phyloP scores from a whole-genome alignment of 768 basidiomycete species.

The Punctularia strigosozonata region DNA sequence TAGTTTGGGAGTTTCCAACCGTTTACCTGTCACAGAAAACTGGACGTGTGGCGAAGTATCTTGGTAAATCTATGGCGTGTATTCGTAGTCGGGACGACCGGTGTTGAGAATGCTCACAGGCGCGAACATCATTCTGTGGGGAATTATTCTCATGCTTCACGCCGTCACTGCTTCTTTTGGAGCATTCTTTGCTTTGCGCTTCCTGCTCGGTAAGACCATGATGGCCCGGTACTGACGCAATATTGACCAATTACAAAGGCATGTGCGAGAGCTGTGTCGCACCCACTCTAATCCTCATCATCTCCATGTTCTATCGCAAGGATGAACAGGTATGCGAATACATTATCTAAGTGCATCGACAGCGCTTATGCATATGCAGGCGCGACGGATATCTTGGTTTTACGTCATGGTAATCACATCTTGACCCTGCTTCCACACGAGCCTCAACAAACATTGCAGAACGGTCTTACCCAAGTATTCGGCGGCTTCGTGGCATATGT shows the following conservation, averaged over 20 bases:
- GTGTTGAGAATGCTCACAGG: conserved; percentile 19
- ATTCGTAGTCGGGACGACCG: background rate
- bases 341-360: background rate
- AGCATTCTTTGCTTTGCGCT: conserved; percentile 50
- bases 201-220: conserved; percentile 36
- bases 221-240: background rate
- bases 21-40: conserved; percentile 54
- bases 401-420: conserved; percentile 42
- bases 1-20: conserved; percentile 55
- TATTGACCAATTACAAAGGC: conserved; percentile 22
- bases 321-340: conserved; percentile 36
- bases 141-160: conserved; percentile 46
- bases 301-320: conserved; percentile 62
- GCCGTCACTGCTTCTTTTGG: conserved; percentile 44
- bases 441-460: conserved; percentile 22
- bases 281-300: conserved; percentile 48
- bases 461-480: conserved; percentile 45
- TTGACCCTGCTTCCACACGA: background rate
- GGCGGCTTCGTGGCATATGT: conserved; percentile 58
- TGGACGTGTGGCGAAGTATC: conserved; percentile 48
- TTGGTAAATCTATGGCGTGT: conserved; percentile 25
- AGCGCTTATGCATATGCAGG: conserved; percentile 19
- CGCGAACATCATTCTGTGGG: conserved; percentile 49
- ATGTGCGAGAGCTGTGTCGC: conserved; percentile 61
- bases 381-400: conserved; percentile 49